Evolutionary conservation across 305 asterid species (phyloP).

Genomic region (Ajuga reptans): DNA sequence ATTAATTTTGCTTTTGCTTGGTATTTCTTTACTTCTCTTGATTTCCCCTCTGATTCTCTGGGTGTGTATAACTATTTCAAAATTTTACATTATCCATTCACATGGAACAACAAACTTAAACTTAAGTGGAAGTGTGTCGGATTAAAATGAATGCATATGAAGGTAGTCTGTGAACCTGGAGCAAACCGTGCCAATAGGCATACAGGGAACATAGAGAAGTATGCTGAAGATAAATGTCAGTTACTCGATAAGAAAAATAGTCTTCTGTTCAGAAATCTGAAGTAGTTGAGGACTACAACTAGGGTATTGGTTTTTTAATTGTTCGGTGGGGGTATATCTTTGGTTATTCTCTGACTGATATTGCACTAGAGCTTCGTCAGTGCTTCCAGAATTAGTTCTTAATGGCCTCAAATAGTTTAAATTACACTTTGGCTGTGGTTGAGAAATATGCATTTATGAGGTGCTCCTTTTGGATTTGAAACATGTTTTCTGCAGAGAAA

Average conservation of each 20-base stretch:
- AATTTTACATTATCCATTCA: not conserved
- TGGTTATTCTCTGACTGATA: not conserved
- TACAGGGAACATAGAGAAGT: not conserved
- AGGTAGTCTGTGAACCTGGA: constrained; percentile 7
- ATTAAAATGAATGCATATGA: not conserved
- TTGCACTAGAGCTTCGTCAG: not conserved
- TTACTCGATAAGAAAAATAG: not conserved
- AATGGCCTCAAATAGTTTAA: not conserved
- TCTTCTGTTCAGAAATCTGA: not conserved
- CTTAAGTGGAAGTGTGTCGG: not conserved
- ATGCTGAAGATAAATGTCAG: not conserved
- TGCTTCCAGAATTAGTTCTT: not conserved
- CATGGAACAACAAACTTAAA: constrained; percentile 4
- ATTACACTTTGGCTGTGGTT: not conserved
- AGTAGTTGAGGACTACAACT: not conserved
- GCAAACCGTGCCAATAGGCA: constrained; percentile 5
- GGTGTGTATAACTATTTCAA: not conserved
- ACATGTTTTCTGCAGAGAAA: not conserved
- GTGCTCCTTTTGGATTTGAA: constrained; percentile 11
- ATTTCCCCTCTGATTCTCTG: not conserved
- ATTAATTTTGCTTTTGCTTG: constrained; percentile 10
- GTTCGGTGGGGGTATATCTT: not conserved
- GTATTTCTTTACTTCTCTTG: constrained; percentile 1
- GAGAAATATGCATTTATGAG: constrained; percentile 1
- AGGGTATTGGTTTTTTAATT: not conserved